Percentiles rank a stretch among this genome's conserved stretches.
Evolutionary conservation across 2,329 filamentous ascomycete species (phyloP).

Genomic region (Annulohypoxylon truncatum): DNA sequence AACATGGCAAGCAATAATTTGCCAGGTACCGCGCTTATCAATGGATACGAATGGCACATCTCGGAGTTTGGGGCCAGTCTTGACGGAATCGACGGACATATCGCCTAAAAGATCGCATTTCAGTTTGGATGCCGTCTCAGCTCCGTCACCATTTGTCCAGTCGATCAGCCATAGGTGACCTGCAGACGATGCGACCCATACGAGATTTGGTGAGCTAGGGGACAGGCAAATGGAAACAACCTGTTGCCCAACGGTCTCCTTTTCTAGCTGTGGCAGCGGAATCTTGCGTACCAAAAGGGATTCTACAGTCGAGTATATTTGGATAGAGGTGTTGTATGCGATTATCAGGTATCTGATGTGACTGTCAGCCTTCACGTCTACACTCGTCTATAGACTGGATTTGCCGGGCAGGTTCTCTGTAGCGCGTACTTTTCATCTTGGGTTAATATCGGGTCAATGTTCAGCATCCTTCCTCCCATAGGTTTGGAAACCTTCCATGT

Average conservation of each 20-base stretch:
- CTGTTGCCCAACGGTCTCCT: conserved; percentile 47
- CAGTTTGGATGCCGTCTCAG: conserved; percentile 57
- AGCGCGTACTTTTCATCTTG: conserved; percentile 68
- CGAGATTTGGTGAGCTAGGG: conserved; percentile 55
- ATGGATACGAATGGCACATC: conserved; percentile 64
- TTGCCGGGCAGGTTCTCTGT: not conserved
- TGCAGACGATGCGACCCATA: conserved; percentile 71
- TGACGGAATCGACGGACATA: conserved; percentile 57
- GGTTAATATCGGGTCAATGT: conserved; percentile 73
- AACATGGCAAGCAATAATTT: conserved; percentile 61
- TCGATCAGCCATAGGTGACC: conserved; percentile 68
- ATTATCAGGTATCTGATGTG: conserved; percentile 76
- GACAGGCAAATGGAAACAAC: conserved; percentile 61
- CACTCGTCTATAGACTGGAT: not conserved
- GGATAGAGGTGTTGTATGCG: conserved; percentile 78
- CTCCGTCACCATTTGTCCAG: conserved; percentile 64
- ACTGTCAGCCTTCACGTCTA: conserved; percentile 43
- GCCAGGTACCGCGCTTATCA: conserved; percentile 53
- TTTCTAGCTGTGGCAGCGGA: conserved; percentile 57
- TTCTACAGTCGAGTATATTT: conserved; percentile 83
- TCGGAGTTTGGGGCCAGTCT: conserved; percentile 49
- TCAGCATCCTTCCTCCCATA: conserved; percentile 73
- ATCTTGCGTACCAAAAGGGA: conserved; percentile 84
- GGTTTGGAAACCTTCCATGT: conserved; percentile 71
- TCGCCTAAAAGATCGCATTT: conserved; percentile 59